Evolutionary conservation across 306 rosid species (phyloP), one percentile per base, ranked within the genome.

Genomic region (Heteromeles arbutifolia): DNA sequence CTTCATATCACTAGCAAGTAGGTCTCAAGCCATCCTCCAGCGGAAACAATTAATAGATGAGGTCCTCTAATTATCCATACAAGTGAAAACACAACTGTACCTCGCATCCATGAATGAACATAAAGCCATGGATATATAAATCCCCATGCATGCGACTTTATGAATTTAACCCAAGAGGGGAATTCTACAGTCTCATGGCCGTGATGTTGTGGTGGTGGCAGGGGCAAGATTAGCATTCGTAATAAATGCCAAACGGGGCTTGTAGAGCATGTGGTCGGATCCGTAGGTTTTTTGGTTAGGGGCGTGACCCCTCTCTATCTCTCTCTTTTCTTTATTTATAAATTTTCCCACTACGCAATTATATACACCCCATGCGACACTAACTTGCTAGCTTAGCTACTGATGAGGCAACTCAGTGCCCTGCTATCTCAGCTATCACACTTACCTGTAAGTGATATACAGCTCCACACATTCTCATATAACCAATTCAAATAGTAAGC

Each of bases 261-360:
- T 65, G 44, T 59, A 44, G 45, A 41, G 19, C 77, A 52, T 43
- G 66, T 82, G 83, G 83, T 78, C 74, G 34, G 77, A 63, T 79
- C 80, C 80, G 29, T 79, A 43, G 58, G 77, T 48, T 74, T 41
- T 54, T 63, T 34, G 39, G 58, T 59, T 67, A 26, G 31, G 22
- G 68, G 19, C 15, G 9, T 37, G 19, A 58, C 52, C 50, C 19
- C 54, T 22, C 71, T 65, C 6, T 15, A 37, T 59, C 62, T 62
- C 28, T 61, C 59, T 43, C 61, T 61, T 14, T 45, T 31, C 54
- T 52, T 26, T 25, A 15, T 58, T 11, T 24, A 24, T 25, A 15
- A 68, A 13, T 2, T 25, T 68, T 11, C 11, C 57, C 31, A 68
- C 22, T 3, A 43, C 18, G 37, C n/a, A 68, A 44, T 43, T 68